Conservation (phyloP, 371 early-diverging fungal species). For the Synchytrium microbalum region DNA sequence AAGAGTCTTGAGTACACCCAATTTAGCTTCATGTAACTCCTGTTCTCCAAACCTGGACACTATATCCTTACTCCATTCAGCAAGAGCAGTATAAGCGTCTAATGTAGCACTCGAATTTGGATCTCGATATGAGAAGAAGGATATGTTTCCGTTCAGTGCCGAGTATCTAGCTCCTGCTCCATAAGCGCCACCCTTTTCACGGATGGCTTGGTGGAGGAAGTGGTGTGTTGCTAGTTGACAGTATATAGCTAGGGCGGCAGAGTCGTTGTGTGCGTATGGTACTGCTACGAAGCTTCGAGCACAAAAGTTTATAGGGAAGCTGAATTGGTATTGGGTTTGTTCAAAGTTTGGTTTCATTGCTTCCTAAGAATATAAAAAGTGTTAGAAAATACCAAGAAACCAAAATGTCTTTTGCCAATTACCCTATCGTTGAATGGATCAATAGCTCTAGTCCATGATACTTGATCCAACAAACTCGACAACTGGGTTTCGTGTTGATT, state of each 20-base stretch:
- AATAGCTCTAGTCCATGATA: neutral
- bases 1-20: constrained; percentile 75
- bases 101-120: constrained; percentile 67
- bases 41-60: constrained; percentile 26
- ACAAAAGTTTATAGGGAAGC: constrained; percentile 81
- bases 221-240: constrained; percentile 61
- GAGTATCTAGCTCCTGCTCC: constrained; percentile 80
- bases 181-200: constrained; percentile 96
- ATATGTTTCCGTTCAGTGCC: constrained; percentile 67
- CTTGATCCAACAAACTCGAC: neutral
- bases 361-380: neutral
- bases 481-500: neutral
- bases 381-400: neutral
- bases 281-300: constrained; percentile 65
- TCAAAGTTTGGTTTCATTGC: constrained; percentile 14
- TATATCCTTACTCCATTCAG: constrained; percentile 58
- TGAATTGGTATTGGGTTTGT: constrained; percentile 50
- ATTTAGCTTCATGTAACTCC: constrained; percentile 84
- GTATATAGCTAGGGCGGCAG: constrained; percentile 33
- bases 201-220: constrained; percentile 85
- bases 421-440: neutral
- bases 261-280: constrained; percentile 76
- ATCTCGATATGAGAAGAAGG: constrained; percentile 90
- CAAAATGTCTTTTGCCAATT: neutral
- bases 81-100: constrained; percentile 53